A percentile compares a stretch with the other conserved stretches of the same genome.
These are phyloP conservation scores for Diaporthe destruens DNA, from an alignment of 2,329 filamentous ascomycete species.

Conservation along the genomic window DNA sequence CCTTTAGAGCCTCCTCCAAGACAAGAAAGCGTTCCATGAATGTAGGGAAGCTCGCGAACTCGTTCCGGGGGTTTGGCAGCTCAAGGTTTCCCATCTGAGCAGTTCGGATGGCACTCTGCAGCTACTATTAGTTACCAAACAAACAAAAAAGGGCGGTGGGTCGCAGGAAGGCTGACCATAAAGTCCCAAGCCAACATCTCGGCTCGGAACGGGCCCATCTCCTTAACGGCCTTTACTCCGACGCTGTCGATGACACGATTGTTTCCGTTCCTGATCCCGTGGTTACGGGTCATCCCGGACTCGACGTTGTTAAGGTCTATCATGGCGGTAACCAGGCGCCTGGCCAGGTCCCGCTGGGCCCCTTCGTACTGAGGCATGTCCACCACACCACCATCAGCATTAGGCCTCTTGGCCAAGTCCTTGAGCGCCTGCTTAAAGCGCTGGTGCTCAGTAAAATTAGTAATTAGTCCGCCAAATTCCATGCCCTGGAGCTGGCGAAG, in stretches of 20 bases:
- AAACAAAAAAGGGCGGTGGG: not conserved
- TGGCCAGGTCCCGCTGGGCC: not conserved
- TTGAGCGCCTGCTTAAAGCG: not conserved
- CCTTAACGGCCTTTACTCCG: not conserved
- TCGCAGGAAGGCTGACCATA: not conserved
- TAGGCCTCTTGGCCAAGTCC: not conserved
- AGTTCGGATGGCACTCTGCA: not conserved
- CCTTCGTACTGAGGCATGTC: not conserved
- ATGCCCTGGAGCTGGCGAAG: not conserved
- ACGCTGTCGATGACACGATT: not conserved
- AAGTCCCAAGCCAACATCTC: not conserved
- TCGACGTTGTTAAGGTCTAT: not conserved
- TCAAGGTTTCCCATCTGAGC: not conserved
- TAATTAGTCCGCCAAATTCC: not conserved
- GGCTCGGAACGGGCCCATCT: not conserved
- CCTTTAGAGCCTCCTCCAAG: not conserved
- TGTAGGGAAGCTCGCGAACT: too few species aligned
- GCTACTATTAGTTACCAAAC: not conserved
- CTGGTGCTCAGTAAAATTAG: not conserved
- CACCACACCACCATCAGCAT: not conserved
- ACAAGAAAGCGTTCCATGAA: not conserved
- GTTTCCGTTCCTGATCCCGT: rapidly evolving
- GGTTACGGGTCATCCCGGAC: not conserved
- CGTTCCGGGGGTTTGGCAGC: too few species aligned
- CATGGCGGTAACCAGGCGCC: not conserved